These are phyloP conservation scores for Gonium pectorale DNA, from an alignment of 139 green algal species.

Conservation along the genomic window DNA sequence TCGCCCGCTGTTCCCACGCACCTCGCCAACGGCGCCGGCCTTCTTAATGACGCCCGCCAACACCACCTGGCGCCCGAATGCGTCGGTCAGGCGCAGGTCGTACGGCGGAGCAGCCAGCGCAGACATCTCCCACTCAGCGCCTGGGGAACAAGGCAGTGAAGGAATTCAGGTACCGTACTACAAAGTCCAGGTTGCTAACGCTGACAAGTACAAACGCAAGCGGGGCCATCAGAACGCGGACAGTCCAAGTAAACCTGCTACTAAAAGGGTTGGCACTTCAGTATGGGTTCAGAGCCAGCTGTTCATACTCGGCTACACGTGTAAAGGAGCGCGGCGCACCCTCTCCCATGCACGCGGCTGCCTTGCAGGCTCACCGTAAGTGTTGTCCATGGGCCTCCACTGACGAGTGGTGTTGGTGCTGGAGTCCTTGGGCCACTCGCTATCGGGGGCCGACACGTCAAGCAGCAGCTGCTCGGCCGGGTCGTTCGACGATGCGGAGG, in stretches of 20 bases:
- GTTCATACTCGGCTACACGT: no score
- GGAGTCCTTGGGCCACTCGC: no score
- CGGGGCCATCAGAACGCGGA: no score
- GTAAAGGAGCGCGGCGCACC: no score
- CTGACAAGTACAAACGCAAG: no score
- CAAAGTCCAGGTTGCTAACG: not conserved
- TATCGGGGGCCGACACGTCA: no score
- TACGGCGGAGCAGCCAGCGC: conserved; percentile 20
- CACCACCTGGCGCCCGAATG: conserved; percentile 8
- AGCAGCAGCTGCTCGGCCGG: no score
- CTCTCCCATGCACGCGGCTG: no score
- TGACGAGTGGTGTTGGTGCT: not conserved
- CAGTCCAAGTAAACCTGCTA: no score
- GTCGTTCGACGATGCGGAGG: no score
- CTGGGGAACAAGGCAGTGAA: not conserved
- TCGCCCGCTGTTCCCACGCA: not conserved
- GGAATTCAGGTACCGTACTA: not conserved
- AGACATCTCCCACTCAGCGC: conserved; percentile 28
- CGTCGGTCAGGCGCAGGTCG: conserved; percentile 37
- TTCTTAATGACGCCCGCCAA: not conserved
- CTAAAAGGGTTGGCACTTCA: no score
- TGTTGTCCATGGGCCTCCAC: conserved; percentile 32
- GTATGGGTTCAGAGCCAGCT: no score
- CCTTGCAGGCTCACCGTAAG: conserved; percentile 29
- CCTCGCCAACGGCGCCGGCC: conserved; percentile 7